Conservation (phyloP, 768 basidiomycete genomes). For the Neoboletus subvelutipes region DNA sequence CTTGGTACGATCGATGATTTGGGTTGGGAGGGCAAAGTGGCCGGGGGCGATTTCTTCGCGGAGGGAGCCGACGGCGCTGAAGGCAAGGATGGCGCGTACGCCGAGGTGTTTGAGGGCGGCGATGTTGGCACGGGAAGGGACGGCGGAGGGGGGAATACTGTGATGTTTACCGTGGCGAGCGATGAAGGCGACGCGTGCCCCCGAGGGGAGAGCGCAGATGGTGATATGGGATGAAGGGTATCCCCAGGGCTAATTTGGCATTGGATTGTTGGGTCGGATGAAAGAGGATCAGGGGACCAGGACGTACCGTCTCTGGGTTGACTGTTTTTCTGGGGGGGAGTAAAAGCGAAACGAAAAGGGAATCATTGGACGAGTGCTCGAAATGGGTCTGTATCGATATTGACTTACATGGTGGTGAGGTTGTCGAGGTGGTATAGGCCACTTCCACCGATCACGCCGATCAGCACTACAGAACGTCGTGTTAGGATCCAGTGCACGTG, state of each 20-base stretch:
- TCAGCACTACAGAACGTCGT: constrained; percentile 49
- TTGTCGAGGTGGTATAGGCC: constrained; percentile 94
- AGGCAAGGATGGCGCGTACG: constrained; percentile 85
- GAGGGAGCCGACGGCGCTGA: constrained; percentile 93
- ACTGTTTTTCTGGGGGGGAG: constrained; percentile 48
- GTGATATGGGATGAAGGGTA: constrained; percentile 86
- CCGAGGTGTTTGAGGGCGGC: constrained; percentile 93
- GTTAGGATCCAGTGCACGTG: not conserved
- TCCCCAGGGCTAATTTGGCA: constrained; percentile 78
- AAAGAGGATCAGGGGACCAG: not conserved
- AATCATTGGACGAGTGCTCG: not conserved
- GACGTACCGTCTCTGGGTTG: constrained; percentile 76
- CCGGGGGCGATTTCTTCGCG: constrained; percentile 92
- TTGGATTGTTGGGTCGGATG: not conserved
- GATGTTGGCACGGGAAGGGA: constrained; percentile 90
- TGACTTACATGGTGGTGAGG: constrained; percentile 76
- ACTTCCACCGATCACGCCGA: constrained; percentile 90
- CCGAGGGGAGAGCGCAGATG: constrained; percentile 86
- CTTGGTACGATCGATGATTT: constrained; percentile 97
- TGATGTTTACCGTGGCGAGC: constrained; percentile 89
- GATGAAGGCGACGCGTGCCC: constrained; percentile 81
- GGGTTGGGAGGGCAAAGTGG: constrained; percentile 81
- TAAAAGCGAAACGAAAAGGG: not conserved
- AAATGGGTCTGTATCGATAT: not conserved
- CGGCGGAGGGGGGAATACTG: constrained; percentile 71